phyloP scores from a whole-genome alignment of 371 early-diverging fungal species.

The Mucor piriformis region DNA sequence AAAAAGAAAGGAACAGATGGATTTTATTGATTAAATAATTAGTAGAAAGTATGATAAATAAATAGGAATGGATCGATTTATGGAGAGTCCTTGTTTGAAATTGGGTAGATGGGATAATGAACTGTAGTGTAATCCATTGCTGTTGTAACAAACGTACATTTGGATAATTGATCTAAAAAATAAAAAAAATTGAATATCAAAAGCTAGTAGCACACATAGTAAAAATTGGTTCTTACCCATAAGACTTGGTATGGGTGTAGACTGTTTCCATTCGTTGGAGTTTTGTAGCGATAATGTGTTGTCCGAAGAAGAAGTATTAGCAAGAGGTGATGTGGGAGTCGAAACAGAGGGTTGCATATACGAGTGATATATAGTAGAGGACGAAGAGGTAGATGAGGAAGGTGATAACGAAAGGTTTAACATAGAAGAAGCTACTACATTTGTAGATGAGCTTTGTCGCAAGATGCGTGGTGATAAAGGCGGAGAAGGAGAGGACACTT shows the following conservation, averaged over 20 bases:
- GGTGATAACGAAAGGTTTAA: slow-evolving; percentile 29
- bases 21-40: too few relatives aligned
- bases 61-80: background rate
- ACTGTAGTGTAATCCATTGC: slow-evolving; percentile 29
- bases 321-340: slow-evolving; percentile 23
- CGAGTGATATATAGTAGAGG: background rate
- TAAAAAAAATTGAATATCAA: background rate
- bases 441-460: slow-evolving; percentile 14
- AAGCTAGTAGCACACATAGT: too few relatives aligned
- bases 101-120: slow-evolving; percentile 37
- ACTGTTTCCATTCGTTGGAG: slow-evolving; percentile 29
- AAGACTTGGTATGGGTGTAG: slow-evolving; percentile 30
- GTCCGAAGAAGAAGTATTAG: background rate
- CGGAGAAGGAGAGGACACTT: slow-evolving; percentile 13
- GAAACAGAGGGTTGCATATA: slow-evolving; percentile 24
- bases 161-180: slow-evolving; percentile 34
- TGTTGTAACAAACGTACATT: slow-evolving; percentile 31
- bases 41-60: background rate
- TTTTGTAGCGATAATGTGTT: background rate
- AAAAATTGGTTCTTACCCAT: slow-evolving; percentile 25
- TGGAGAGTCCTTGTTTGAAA: slow-evolving; percentile 4
- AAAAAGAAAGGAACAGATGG: background rate
- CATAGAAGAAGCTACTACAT: slow-evolving; percentile 11
- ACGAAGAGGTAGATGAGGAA: slow-evolving; percentile 23
- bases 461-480: slow-evolving; percentile 22